Conservation (phyloP, 2,329 filamentous ascomycete genomes). For the Stachybotrys elegans region DNA sequence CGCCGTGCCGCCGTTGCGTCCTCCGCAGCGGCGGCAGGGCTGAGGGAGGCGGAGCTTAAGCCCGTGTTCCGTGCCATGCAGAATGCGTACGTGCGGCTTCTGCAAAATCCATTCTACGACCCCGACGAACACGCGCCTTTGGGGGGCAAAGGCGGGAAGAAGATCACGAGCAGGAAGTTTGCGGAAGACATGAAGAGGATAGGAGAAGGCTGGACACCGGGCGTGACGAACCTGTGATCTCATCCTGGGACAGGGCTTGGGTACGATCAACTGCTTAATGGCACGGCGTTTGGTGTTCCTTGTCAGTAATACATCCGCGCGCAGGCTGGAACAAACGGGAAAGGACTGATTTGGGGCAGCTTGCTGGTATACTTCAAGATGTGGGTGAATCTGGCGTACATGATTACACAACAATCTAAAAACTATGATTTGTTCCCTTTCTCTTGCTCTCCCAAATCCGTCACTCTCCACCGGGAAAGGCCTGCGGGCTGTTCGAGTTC, state of each 20-base stretch:
- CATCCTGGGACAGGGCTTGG: constrained; percentile 9
- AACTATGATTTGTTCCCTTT: constrained; percentile 10
- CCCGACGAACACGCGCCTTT: constrained; percentile 75
- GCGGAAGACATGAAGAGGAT: constrained; percentile 78
- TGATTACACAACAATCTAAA: no score
- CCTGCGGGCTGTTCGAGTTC: constrained; percentile 33
- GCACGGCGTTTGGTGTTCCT: constrained; percentile 21
- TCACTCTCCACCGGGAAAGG: constrained; percentile 31
- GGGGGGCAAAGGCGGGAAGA: constrained; percentile 50
- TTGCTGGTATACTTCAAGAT: no score
- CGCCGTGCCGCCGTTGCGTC: constrained; percentile 39
- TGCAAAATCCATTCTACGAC: constrained; percentile 93
- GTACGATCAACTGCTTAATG: constrained; percentile 10
- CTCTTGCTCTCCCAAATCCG: constrained; percentile 23
- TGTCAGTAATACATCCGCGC: constrained; percentile 12
- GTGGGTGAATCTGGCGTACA: no score
- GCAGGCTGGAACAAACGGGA: no score
- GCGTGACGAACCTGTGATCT: constrained; percentile 55
- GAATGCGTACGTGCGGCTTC: constrained; percentile 78
- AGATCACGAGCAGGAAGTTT: constrained; percentile 80
- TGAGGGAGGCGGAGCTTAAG: constrained; percentile 84
- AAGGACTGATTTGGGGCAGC: no score
- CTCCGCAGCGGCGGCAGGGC: constrained; percentile 47
- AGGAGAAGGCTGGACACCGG: constrained; percentile 78
- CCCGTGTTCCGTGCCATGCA: constrained; percentile 89